Base-by-base conservation (phyloP, 306 rosid species). In the Castanea mollissima region DNA sequence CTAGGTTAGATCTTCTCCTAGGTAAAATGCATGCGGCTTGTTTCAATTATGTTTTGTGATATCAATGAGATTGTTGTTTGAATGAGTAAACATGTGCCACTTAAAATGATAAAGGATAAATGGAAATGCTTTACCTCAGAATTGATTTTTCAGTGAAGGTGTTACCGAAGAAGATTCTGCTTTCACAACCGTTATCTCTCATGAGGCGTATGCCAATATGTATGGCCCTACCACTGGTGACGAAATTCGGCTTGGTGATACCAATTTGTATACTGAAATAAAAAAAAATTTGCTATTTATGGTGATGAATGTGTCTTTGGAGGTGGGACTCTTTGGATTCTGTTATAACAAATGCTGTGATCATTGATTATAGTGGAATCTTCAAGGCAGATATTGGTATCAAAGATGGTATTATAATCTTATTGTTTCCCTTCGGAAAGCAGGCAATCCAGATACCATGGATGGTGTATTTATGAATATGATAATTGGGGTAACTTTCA, bases 271-370 rank as follows among this genome's bases (percentile, higher is more conserved):
- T 85, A 98, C 92, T 15, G 89, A 95, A 89, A 89, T 93, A 95
- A 88, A 82, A 75, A 75, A 2, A 98, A 93, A 78, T 91, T 81
- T 84, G 78, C 93, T 74, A 41, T 81, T 74, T 90, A 87, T 87
- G 99, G 99, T 63, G 99, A 95, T 80, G 99, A 95, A 84, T 90
- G 91, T 79, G 87, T 95, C 52, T 95, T 91, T 81, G 99, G 99
- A 80, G 99, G 98, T 73, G 99, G 99, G 41, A 0, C 27, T 78
- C 90, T 70, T 82, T 95, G 79, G 99, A 95, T 87, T 88, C 93
- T 57, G 98, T 95, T 58, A 89, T 93, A 83, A 93, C 99, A 78
- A 93, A 90, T 84, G 96, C 93, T 31, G 86, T 95, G 77, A 76
- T 95, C 19, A 81, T 95, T 76, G 99, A 95, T 86, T 91, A 91